Percentiles rank a stretch among this genome's conserved stretches.
Evolutionary conservation across 768 basidiomycete genomes (phyloP).

Genomic region (Russula lepida): DNA sequence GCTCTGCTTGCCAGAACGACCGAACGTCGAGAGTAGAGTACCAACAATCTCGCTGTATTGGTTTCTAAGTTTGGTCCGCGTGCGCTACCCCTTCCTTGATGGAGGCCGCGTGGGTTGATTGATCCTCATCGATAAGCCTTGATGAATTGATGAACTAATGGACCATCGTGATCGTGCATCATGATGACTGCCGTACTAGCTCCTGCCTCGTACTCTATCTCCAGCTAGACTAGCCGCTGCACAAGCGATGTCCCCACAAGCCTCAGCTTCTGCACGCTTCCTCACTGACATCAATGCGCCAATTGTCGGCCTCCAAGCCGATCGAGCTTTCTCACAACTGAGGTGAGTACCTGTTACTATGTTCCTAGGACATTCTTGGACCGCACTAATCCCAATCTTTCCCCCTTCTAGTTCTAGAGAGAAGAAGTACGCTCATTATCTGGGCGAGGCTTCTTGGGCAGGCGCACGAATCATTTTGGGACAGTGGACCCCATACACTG

Average conservation of each 20-base stretch:
- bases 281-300: slow-evolving; percentile 72
- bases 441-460: slow-evolving; percentile 71
- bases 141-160: background rate
- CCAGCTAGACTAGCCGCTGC: background rate
- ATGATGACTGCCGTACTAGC: background rate
- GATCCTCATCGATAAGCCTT: background rate
- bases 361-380: background rate
- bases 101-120: background rate
- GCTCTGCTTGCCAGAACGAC: background rate
- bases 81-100: background rate
- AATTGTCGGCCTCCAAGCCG: slow-evolving; percentile 61
- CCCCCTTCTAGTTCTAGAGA: slow-evolving; percentile 47
- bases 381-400: background rate
- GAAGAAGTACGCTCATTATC: slow-evolving; percentile 69
- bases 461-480: slow-evolving; percentile 77
- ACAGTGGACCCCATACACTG: slow-evolving; percentile 72
- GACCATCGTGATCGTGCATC: background rate
- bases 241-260: slow-evolving; percentile 27
- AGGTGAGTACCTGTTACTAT: slow-evolving; percentile 34
- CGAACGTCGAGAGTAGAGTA: background rate
- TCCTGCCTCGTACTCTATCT: background rate
- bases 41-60: background rate
- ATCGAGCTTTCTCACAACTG: slow-evolving; percentile 58
- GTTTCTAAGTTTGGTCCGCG: background rate
- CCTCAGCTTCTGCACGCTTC: slow-evolving; percentile 47